phyloP scores from a whole-genome alignment of 169 alveolate genomes.

The Eimeria acervulina region DNA sequence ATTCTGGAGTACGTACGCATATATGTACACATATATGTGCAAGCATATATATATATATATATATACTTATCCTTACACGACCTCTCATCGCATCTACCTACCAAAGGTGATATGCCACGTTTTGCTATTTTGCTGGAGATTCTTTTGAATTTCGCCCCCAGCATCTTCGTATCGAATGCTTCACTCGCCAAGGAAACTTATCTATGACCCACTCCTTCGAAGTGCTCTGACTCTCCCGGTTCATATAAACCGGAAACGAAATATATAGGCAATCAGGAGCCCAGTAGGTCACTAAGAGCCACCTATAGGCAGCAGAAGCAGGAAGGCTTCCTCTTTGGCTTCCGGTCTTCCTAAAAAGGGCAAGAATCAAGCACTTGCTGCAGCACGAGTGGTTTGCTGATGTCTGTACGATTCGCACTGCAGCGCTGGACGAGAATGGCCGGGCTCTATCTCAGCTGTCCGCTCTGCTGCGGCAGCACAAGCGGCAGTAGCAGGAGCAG shows the following conservation, averaged over 20 bases:
- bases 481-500: conserved; percentile 30
- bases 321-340: conserved; percentile 31
- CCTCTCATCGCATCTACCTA: neutral
- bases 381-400: conserved; percentile 76
- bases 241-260: neutral
- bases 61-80: neutral
- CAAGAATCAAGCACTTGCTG: conserved; percentile 54
- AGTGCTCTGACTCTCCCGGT: neutral
- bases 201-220: neutral
- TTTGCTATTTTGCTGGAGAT: neutral
- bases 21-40: too few relatives aligned
- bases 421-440: conserved; percentile 59
- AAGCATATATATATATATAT: too few relatives aligned
- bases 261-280: too few relatives aligned
- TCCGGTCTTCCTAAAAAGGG: conserved; percentile 42
- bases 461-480: conserved; percentile 29
- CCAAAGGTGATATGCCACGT: neutral
- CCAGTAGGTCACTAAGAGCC: too few relatives aligned
- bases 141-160: neutral
- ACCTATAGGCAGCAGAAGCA: neutral
- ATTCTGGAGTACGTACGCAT: too few relatives aligned
- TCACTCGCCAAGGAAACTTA: neutral
- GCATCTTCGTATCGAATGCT: neutral
- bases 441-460: conserved; percentile 51
- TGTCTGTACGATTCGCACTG: conserved; percentile 50